phyloP scores from a whole-genome alignment of 2,329 filamentous ascomycete species.

The Cadophora gregata region DNA sequence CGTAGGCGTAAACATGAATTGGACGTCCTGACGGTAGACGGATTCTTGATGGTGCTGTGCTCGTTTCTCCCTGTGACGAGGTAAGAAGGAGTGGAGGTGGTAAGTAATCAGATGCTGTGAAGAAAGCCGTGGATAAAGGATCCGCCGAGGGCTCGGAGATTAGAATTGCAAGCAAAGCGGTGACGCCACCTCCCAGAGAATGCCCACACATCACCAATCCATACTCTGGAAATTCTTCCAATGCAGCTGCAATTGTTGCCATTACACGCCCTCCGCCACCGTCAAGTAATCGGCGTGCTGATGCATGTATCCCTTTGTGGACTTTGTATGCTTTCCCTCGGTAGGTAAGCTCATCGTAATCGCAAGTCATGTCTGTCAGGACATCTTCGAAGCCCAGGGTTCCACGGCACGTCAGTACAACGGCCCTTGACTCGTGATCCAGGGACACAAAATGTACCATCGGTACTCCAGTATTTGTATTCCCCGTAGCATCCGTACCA shows the following conservation, averaged over 20 bases:
- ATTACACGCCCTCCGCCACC: slow-evolving; percentile 57
- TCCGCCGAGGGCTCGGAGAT: slow-evolving; percentile 53
- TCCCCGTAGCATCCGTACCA: slow-evolving; percentile 55
- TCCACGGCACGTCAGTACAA: slow-evolving; percentile 60
- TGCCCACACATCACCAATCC: slow-evolving; percentile 62
- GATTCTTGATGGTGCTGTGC: slow-evolving; percentile 44
- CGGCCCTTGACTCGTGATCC: slow-evolving; percentile 61
- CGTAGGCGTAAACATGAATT: slow-evolving; percentile 82
- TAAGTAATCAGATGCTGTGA: slow-evolving; percentile 71
- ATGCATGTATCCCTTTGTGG: slow-evolving; percentile 62
- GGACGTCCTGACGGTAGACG: slow-evolving; percentile 70
- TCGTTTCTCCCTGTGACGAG: slow-evolving; percentile 52
- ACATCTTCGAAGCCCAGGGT: slow-evolving; percentile 64
- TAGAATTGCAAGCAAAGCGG: slow-evolving; percentile 59
- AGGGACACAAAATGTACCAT: slow-evolving; percentile 63
- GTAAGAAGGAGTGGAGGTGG: slow-evolving; percentile 72
- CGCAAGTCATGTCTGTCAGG: slow-evolving; percentile 62
- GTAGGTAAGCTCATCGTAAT: slow-evolving; percentile 57
- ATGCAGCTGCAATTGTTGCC: slow-evolving; percentile 56
- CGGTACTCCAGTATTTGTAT: slow-evolving; percentile 57
- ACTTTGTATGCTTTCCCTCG: slow-evolving; percentile 59
- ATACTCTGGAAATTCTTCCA: slow-evolving; percentile 61
- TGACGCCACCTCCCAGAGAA: slow-evolving; percentile 60
- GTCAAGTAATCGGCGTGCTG: slow-evolving; percentile 56
- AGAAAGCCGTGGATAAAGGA: slow-evolving; percentile 49